phyloP scores from a whole-genome alignment of 345 rosid genomes.

The Syzygium jambos region DNA sequence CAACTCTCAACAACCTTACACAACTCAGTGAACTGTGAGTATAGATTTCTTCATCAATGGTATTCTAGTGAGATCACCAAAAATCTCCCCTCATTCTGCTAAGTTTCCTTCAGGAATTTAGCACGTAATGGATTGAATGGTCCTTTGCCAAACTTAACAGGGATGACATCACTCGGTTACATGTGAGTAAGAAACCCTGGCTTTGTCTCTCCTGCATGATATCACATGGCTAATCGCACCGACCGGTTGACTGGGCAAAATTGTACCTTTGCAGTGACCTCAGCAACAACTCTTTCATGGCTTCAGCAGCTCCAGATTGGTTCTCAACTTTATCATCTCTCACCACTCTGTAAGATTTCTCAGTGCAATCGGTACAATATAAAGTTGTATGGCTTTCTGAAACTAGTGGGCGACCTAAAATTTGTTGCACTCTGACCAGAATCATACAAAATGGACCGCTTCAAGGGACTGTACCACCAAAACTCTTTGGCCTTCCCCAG shows the following conservation, averaged over 20 bases:
- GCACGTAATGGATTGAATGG: slow-evolving; percentile 75
- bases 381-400: neutral
- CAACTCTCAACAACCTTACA: slow-evolving; percentile 69
- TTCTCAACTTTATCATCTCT: slow-evolving; percentile 78
- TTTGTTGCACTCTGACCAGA: slow-evolving; percentile 14
- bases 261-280: slow-evolving; percentile 54
- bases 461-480: slow-evolving; percentile 50
- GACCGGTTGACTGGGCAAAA: neutral
- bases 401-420: neutral
- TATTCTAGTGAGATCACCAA: neutral
- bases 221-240: neutral
- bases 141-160: slow-evolving; percentile 65
- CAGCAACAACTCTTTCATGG: slow-evolving; percentile 73
- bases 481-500: slow-evolving; percentile 56
- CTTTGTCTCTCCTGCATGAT: neutral
- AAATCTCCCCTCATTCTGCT: neutral
- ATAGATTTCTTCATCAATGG: neutral
- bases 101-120: slow-evolving; percentile 48
- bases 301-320: slow-evolving; percentile 77
- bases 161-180: slow-evolving; percentile 58
- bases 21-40: slow-evolving; percentile 65
- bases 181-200: slow-evolving; percentile 36
- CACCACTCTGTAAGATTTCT: slow-evolving; percentile 62
- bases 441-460: slow-evolving; percentile 67
- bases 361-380: neutral